Conservation (phyloP, 2,329 filamentous ascomycete species). For the Botryotinia globosa region DNA sequence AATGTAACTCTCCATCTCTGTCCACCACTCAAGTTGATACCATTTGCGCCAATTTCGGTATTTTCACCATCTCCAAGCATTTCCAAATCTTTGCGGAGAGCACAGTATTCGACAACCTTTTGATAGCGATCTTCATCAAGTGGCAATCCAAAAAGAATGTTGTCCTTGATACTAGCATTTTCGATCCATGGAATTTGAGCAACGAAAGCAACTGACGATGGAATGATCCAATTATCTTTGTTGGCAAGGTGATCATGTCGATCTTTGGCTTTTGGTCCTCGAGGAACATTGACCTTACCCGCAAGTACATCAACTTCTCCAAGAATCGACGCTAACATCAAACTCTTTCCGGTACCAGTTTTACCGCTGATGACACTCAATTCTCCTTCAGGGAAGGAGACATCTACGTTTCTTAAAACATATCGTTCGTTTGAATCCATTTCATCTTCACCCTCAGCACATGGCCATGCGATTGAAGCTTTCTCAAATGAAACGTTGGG, state of each 20-base stretch:
- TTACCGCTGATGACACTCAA: slow-evolving; percentile 74
- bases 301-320: slow-evolving; percentile 70
- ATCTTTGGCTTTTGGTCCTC: slow-evolving; percentile 49
- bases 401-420: slow-evolving; percentile 59
- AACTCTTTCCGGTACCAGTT: slow-evolving; percentile 75
- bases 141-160: slow-evolving; percentile 75
- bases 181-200: slow-evolving; percentile 81
- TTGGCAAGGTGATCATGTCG: slow-evolving; percentile 62
- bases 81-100: slow-evolving; percentile 70
- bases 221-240: slow-evolving; percentile 63
- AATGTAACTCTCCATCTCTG: slow-evolving; percentile 82
- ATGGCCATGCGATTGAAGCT: slow-evolving; percentile 72
- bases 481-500: slow-evolving; percentile 63
- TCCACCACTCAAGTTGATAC: slow-evolving; percentile 79
- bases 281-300: slow-evolving; percentile 58
- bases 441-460: slow-evolving; percentile 58
- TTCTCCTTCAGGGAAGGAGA: slow-evolving; percentile 66
- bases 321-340: slow-evolving; percentile 70
- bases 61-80: slow-evolving; percentile 74
- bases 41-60: slow-evolving; percentile 81
- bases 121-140: slow-evolving; percentile 66
- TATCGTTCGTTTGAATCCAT: slow-evolving; percentile 59
- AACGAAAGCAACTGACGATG: slow-evolving; percentile 69
- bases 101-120: slow-evolving; percentile 69
- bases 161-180: slow-evolving; percentile 74